Percentiles rank a stretch among this genome's conserved stretches.
Evolutionary conservation across 2,329 filamentous ascomycete genomes (phyloP).

Genomic region (Penicillium decumbens): DNA sequence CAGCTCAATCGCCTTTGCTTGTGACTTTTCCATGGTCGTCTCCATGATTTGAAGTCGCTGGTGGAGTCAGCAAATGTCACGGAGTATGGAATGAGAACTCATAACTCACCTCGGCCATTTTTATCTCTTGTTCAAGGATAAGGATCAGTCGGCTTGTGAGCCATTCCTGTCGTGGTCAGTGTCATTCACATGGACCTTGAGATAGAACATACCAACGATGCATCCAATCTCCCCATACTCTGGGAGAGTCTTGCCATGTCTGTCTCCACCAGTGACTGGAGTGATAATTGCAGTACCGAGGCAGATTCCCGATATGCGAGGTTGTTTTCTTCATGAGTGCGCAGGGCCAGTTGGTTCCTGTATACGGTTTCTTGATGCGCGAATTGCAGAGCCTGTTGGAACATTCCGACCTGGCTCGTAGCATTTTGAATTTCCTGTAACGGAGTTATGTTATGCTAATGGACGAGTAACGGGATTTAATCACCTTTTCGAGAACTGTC

Average conservation of each 20-base stretch:
- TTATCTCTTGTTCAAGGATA: conserved; percentile 32
- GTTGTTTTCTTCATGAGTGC: conserved; percentile 26
- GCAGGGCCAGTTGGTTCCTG: conserved; percentile 26
- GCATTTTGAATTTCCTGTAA: conserved; percentile 31
- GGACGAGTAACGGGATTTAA: background rate
- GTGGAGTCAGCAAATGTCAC: conserved; percentile 14
- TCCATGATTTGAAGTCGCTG: conserved; percentile 37
- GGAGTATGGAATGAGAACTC: no score
- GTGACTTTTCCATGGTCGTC: conserved; percentile 30
- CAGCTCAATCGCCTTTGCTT: conserved; percentile 30
- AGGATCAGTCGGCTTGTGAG: conserved; percentile 24
- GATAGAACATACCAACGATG: conserved; percentile 31
- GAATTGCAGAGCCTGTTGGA: conserved; percentile 25
- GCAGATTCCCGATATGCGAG: conserved; percentile 28
- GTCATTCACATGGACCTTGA: background rate
- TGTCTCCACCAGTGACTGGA: conserved; percentile 30
- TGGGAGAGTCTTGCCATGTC: conserved; percentile 29
- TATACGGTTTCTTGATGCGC: conserved; percentile 28
- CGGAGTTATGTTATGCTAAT: background rate
- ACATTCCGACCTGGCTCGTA: conserved; percentile 19
- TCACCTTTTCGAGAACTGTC: conserved; percentile 23
- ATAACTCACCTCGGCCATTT: conserved; percentile 31
- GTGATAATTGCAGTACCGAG: conserved; percentile 28
- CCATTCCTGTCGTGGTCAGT: conserved; percentile 29
- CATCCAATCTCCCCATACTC: conserved; percentile 30